A percentile compares a stretch with the other conserved stretches of the same genome.
Conservation (phyloP, 2,329 filamentous ascomycete genomes). For the Scleromitrula shiraiana region DNA sequence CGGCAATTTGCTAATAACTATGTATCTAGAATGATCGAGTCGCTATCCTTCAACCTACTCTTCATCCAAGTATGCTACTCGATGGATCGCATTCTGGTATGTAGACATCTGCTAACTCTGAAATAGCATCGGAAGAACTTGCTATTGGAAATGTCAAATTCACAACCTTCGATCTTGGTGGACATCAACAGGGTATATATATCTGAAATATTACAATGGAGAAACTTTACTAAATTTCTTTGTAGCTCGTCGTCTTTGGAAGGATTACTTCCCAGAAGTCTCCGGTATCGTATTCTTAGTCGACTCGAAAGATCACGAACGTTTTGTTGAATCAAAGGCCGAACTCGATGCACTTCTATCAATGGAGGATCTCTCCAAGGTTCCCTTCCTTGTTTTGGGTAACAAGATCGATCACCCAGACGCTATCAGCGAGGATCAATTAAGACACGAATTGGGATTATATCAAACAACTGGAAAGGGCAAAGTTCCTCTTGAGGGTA, state of each 20-base stretch:
- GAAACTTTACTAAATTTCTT: conserved; percentile 12
- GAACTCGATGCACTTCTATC: conserved; percentile 91
- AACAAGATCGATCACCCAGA: conserved; percentile 99
- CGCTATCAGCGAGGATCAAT: conserved; percentile 90
- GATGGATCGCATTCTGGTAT: conserved; percentile 3
- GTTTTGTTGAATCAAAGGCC: conserved; percentile 87
- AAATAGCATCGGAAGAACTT: conserved; percentile 75
- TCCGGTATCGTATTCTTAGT: conserved; percentile 96
- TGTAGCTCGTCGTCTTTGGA: conserved; percentile 83
- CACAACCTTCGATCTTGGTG: conserved; percentile 88
- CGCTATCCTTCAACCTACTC: conserved; percentile 80
- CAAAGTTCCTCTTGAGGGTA: conserved; percentile 85
- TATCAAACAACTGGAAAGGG: conserved; percentile 97
- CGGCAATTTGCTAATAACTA: conserved; percentile 15
- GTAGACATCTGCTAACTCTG: conserved; percentile 20
- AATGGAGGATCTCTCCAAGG: conserved; percentile 95
- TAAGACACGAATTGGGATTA: conserved; percentile 82
- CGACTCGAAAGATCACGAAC: conserved; percentile 94
- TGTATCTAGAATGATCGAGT: conserved; percentile 73
- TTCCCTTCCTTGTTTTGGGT: conserved; percentile 90
- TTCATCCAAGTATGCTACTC: conserved; percentile 66
- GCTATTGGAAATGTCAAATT: conserved; percentile 90
- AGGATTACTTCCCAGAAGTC: conserved; percentile 95
- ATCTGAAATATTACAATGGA: not conserved
- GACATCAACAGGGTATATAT: conserved; percentile 75